Conservation (phyloP, 2,329 filamentous ascomycete species). For the Emericellopsis atlantica region DNA sequence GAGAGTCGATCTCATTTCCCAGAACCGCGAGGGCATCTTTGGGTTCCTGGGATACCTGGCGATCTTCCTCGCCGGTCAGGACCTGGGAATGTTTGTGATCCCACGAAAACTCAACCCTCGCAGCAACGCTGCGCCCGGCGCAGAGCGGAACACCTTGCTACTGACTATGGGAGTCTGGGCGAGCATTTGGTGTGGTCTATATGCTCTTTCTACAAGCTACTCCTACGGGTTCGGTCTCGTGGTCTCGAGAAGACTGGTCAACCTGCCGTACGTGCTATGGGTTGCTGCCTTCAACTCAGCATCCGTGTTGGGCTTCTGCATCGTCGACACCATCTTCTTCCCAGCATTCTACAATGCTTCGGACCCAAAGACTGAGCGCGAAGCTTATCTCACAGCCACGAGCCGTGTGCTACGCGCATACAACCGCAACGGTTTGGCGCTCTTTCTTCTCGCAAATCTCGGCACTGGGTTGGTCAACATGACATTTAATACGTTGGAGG, state of each 20-base stretch:
- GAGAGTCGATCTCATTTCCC: slow-evolving; percentile 65
- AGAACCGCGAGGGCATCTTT: slow-evolving; percentile 92
- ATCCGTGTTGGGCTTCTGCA: slow-evolving; percentile 69
- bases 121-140: slow-evolving; percentile 25
- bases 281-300: slow-evolving; percentile 79
- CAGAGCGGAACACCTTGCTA: slow-evolving; percentile 45
- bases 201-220: slow-evolving; percentile 55
- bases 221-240: slow-evolving; percentile 57
- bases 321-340: slow-evolving; percentile 69
- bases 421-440: slow-evolving; percentile 74
- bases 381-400: slow-evolving; percentile 56
- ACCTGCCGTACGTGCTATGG: slow-evolving; percentile 89
- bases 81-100: slow-evolving; percentile 67
- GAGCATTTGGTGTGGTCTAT: slow-evolving; percentile 56
- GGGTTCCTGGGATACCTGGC: slow-evolving; percentile 89
- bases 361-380: slow-evolving; percentile 43
- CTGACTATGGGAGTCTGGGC: slow-evolving; percentile 53
- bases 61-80: slow-evolving; percentile 85
- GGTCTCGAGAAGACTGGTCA: slow-evolving; percentile 82
- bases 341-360: slow-evolving; percentile 52
- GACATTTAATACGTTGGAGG: slow-evolving; percentile 69
- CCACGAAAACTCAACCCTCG: slow-evolving; percentile 39
- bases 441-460: slow-evolving; percentile 83
- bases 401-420: slow-evolving; percentile 72
- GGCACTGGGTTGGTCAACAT: slow-evolving; percentile 84